phyloP scores from a whole-genome alignment of 2,329 filamentous ascomycete species.

The Cladosporium sp. region DNA sequence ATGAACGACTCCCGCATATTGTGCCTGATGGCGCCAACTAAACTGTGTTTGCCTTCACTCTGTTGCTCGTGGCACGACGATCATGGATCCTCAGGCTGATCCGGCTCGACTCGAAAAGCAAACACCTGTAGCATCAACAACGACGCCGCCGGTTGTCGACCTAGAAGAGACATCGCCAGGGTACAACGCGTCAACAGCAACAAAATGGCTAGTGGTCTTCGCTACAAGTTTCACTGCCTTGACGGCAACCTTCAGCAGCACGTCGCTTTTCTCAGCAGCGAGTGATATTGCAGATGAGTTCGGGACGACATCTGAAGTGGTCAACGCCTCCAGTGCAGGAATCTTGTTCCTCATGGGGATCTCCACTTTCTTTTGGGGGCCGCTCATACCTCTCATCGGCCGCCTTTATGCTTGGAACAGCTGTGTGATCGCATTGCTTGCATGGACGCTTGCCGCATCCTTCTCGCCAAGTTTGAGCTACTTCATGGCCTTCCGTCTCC shows the following conservation, averaged over 20 bases:
- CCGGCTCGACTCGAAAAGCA: conserved; percentile 9
- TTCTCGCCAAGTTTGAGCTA: conserved; percentile 60
- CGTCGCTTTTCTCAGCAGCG: conserved; percentile 63
- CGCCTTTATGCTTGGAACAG: conserved; percentile 44
- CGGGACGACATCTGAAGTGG: conserved; percentile 56
- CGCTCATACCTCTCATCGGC: conserved; percentile 46
- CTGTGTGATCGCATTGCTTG: conserved; percentile 56
- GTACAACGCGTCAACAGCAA: conserved; percentile 13
- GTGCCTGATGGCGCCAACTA: too few relatives aligned
- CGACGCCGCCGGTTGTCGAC: conserved; percentile 9
- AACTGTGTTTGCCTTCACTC: too few relatives aligned
- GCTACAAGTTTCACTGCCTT: conserved; percentile 67
- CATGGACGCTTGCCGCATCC: conserved; percentile 62
- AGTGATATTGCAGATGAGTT: conserved; percentile 63
- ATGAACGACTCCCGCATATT: too few relatives aligned
- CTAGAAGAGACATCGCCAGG: conserved; percentile 14
- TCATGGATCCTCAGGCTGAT: conserved; percentile 7
- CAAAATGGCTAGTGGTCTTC: conserved; percentile 58
- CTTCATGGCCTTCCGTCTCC: conserved; percentile 65
- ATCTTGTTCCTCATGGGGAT: conserved; percentile 66
- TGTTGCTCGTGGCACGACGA: background rate
- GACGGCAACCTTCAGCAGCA: conserved; percentile 65
- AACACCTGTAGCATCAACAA: conserved; percentile 2
- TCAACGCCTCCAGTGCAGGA: conserved; percentile 65
- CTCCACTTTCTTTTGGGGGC: conserved; percentile 62